A percentile compares a stretch with the other conserved stretches of the same genome.
phyloP scores from a whole-genome alignment of 1,284 basidiomycete species.

The Moniliophthora roreri region DNA sequence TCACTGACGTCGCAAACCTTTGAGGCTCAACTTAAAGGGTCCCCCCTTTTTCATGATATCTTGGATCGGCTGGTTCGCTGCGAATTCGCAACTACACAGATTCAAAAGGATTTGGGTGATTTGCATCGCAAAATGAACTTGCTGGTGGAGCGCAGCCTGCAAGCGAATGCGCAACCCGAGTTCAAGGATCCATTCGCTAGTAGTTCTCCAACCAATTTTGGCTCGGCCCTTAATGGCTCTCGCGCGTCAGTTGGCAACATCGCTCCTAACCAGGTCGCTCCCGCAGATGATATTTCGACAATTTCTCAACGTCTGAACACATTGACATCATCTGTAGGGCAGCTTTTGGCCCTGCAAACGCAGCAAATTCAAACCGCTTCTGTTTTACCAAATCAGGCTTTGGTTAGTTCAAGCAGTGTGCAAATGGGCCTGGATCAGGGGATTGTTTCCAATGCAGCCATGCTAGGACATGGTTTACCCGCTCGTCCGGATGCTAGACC shows the following conservation, averaged over 20 bases:
- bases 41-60: slow-evolving; percentile 74
- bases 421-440: slow-evolving; percentile 47
- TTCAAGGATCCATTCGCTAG: slow-evolving; percentile 78
- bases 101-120: slow-evolving; percentile 73
- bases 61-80: slow-evolving; percentile 72
- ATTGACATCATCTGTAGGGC: slow-evolving; percentile 84
- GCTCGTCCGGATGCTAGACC: slow-evolving; percentile 61
- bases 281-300: slow-evolving; percentile 70
- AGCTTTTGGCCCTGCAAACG: slow-evolving; percentile 75
- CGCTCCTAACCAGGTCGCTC: slow-evolving; percentile 64
- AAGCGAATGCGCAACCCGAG: slow-evolving; percentile 51
- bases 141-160: slow-evolving; percentile 66
- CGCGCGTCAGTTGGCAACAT: slow-evolving; percentile 66
- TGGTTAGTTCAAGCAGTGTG: slow-evolving; percentile 44
- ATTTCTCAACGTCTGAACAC: slow-evolving; percentile 82
- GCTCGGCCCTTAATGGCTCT: slow-evolving; percentile 39
- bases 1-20: slow-evolving; percentile 41
- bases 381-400: slow-evolving; percentile 38
- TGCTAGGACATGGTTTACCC: slow-evolving; percentile 58
- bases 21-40: slow-evolving; percentile 71
- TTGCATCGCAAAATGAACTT: slow-evolving; percentile 76
- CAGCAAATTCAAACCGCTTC: slow-evolving; percentile 58
- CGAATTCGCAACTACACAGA: slow-evolving; percentile 69
- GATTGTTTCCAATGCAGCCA: slow-evolving; percentile 33
- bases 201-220: slow-evolving; percentile 27